phyloP scores from a whole-genome alignment of 2,329 filamentous ascomycete species.

The Verticillium alfalfae region DNA sequence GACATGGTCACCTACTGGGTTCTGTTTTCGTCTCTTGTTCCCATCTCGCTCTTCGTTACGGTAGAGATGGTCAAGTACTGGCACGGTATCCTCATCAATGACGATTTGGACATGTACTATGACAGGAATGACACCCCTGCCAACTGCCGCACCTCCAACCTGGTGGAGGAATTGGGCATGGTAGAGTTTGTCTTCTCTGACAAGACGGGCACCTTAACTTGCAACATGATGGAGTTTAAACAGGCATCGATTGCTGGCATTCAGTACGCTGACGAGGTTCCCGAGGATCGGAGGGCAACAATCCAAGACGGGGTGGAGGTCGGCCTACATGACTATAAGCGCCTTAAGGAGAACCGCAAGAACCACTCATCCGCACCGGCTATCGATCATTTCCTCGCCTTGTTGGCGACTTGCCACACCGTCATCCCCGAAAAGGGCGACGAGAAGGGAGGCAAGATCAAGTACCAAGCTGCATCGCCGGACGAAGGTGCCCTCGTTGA shows the following conservation, averaged over 20 bases:
- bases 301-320: constrained; percentile 71
- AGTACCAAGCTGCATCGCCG: constrained; percentile 95
- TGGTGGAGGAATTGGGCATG: constrained; percentile 96
- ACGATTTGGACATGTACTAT: constrained; percentile 96
- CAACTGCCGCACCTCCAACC: constrained; percentile 89
- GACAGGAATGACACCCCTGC: constrained; percentile 92
- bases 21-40: constrained; percentile 90
- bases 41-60: constrained; percentile 96
- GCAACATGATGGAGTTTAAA: constrained; percentile 98
- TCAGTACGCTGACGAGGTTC: constrained; percentile 87
- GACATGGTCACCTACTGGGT: constrained; percentile 99
- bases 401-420: constrained; percentile 89
- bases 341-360: constrained; percentile 63
- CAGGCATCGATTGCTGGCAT: constrained; percentile 90
- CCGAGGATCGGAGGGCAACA: constrained; percentile 80
- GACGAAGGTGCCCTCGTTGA: constrained; percentile 97
- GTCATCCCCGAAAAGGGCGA: constrained; percentile 89
- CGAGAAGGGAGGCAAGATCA: constrained; percentile 74
- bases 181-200: constrained; percentile 99
- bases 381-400: constrained; percentile 76
- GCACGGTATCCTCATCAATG: constrained; percentile 96
- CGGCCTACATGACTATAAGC: constrained; percentile 80
- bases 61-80: constrained; percentile 98
- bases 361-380: constrained; percentile 44
- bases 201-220: constrained; percentile 96